Evolutionary conservation across 371 early-diverging fungal genomes (phyloP).

Genomic region (Rhizomucor pusillus): DNA sequence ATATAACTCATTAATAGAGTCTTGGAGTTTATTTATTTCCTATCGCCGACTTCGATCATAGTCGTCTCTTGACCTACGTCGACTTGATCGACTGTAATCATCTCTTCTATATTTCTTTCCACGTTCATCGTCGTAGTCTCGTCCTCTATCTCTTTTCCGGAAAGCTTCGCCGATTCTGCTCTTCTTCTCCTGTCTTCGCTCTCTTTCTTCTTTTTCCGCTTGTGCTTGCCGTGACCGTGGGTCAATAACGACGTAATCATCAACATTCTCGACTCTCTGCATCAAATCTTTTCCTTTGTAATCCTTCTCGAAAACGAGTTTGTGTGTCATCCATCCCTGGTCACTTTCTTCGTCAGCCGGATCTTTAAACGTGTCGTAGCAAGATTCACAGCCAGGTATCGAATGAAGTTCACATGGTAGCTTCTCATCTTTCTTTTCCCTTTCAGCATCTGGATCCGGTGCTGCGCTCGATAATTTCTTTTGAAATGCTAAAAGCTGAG

Average conservation of each 20-base stretch:
- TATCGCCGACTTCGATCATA: background rate
- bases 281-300: constrained; percentile 61
- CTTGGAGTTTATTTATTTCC: background rate
- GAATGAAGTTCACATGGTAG: constrained; percentile 61
- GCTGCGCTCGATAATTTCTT: constrained; percentile 29
- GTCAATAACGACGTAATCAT: constrained; percentile 79
- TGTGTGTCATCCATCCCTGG: constrained; percentile 71
- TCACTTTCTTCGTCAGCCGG: constrained; percentile 32
- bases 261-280: constrained; percentile 58
- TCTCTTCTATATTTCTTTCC: constrained; percentile 10
- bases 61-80: background rate
- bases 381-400: constrained; percentile 67
- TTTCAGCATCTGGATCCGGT: constrained; percentile 2
- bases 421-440: constrained; percentile 17
- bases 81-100: constrained; percentile 5
- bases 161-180: constrained; percentile 22
- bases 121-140: constrained; percentile 21
- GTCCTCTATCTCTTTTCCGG: constrained; percentile 21
- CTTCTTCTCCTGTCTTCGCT: constrained; percentile 22
- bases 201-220: constrained; percentile 37
- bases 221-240: constrained; percentile 53
- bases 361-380: constrained; percentile 24
- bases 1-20: no score
- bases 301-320: constrained; percentile 67
- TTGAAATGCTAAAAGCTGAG: constrained; percentile 45